A percentile compares a stretch with the other conserved stretches of the same genome.
phyloP scores from a whole-genome alignment of 257 asterid genomes.

The Solanum etuberosum region DNA sequence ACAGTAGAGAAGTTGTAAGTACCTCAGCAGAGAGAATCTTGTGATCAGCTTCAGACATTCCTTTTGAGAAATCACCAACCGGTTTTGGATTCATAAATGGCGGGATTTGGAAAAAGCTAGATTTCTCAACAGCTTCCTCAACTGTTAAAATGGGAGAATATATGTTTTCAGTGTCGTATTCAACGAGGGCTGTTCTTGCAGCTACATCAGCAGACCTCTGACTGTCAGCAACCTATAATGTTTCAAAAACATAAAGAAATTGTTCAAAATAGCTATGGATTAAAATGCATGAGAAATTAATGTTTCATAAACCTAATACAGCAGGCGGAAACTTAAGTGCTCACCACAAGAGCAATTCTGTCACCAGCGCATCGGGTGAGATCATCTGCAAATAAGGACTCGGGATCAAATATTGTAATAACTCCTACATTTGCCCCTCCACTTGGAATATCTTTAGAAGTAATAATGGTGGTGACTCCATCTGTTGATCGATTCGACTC shows the following conservation, averaged over 20 bases:
- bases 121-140: constrained; percentile 53
- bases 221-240: constrained; percentile 41
- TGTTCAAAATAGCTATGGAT: background rate
- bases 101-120: constrained; percentile 44
- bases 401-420: constrained; percentile 26
- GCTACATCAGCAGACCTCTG: constrained; percentile 48
- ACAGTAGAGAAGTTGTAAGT: background rate
- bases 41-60: constrained; percentile 73
- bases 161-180: constrained; percentile 32
- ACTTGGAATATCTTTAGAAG: constrained; percentile 52
- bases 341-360: constrained; percentile 57
- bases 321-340: background rate
- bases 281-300: background rate
- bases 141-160: constrained; percentile 61
- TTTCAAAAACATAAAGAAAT: background rate
- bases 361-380: constrained; percentile 53
- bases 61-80: constrained; percentile 57
- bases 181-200: constrained; percentile 36
- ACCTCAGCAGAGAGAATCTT: constrained; percentile 58
- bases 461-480: constrained; percentile 29
- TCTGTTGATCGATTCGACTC: constrained; percentile 14
- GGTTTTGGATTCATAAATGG: constrained; percentile 22
- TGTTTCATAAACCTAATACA: background rate
- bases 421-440: constrained; percentile 51
- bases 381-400: constrained; percentile 52